These are phyloP conservation scores for Aspergillus sclerotiicarbonarius DNA, from an alignment of 495 filamentous ascomycete genomes.

Conservation along the genomic window DNA sequence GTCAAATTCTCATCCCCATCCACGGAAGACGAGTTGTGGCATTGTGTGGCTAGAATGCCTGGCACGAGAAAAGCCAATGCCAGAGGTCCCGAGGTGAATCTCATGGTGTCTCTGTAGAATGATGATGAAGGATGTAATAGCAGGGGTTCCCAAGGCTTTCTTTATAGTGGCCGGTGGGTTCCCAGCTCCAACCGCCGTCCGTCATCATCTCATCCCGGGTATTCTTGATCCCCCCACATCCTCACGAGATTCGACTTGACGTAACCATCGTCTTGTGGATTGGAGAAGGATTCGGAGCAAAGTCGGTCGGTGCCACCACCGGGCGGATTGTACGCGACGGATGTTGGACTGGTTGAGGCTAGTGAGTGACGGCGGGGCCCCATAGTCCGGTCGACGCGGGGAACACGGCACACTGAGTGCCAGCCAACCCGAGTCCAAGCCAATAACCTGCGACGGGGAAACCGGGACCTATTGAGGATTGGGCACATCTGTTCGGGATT, in stretches of 20 bases:
- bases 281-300: background rate
- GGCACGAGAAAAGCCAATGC: background rate
- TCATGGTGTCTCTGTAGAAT: background rate
- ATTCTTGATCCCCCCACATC: background rate
- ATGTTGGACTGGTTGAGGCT: background rate
- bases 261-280: background rate
- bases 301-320: background rate
- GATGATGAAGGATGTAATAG: background rate
- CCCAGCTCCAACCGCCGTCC: background rate
- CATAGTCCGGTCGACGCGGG: background rate
- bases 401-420: background rate
- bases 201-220: background rate
- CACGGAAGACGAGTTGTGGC: background rate
- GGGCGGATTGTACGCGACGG: background rate
- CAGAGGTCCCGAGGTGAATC: background rate
- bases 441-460: background rate
- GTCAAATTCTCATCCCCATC: constrained; percentile 1
- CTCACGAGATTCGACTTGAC: background rate
- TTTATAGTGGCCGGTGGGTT: background rate
- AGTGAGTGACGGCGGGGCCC: background rate
- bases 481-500: background rate
- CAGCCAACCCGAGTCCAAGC: background rate
- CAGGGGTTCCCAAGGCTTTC: background rate
- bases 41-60: background rate
- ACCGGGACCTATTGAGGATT: background rate